phyloP scores from a whole-genome alignment of 1,139 yeast genomes.

The Suhomyces bribrorum region DNA sequence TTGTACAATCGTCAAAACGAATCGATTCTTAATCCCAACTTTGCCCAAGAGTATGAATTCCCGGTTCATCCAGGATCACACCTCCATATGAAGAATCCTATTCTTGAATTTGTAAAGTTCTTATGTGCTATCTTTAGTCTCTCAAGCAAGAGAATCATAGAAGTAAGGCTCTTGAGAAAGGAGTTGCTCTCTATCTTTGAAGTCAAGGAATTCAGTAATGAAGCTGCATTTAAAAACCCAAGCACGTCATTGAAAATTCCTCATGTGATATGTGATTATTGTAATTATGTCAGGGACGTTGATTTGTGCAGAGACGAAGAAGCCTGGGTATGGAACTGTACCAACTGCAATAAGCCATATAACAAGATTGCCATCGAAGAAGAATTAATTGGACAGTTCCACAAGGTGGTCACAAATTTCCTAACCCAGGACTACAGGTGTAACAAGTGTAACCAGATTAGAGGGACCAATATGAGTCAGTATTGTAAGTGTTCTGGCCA shows the following conservation, averaged over 20 bases:
- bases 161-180: conserved; percentile 72
- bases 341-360: conserved; percentile 63
- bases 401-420: conserved; percentile 56
- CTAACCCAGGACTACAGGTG: conserved; percentile 83
- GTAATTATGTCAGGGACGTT: conserved; percentile 72
- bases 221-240: conserved; percentile 76
- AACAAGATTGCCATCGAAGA: conserved; percentile 78
- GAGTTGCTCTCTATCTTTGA: conserved; percentile 74
- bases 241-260: conserved; percentile 67
- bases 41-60: conserved; percentile 64
- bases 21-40: conserved; percentile 66
- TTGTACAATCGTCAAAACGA: conserved; percentile 71
- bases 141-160: conserved; percentile 64
- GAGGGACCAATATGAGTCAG: conserved; percentile 67
- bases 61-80: conserved; percentile 76
- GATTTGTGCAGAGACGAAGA: conserved; percentile 77
- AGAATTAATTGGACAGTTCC: conserved; percentile 64
- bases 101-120: conserved; percentile 75
- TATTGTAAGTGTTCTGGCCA: conserved; percentile 87
- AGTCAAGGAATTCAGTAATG: conserved; percentile 79
- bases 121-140: conserved; percentile 73
- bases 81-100: conserved; percentile 63
- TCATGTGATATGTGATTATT: conserved; percentile 75
- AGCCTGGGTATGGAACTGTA: conserved; percentile 62
- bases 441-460: conserved; percentile 67